Base-by-base conservation (phyloP, 2,329 filamentous ascomycete species). In the Achaetomium macrosporum region DNA sequence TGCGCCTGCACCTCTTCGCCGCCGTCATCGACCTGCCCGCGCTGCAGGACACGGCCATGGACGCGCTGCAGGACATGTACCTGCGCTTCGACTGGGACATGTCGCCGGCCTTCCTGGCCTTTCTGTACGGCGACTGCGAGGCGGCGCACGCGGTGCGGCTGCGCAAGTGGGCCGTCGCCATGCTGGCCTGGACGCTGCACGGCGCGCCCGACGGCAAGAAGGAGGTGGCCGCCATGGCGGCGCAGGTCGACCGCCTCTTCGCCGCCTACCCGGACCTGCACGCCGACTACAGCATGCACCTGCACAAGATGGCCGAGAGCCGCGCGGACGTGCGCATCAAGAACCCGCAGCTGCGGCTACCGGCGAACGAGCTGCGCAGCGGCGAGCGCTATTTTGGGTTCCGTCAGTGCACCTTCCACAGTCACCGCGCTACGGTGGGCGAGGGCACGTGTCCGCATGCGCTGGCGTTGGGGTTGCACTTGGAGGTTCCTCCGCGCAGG, bases 301-400 rank as follows among this genome's bases (percentile, higher is more conserved):
- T 78, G 43, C 66, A 67, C 60, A 80, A 79, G 66, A 79, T 82
- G 72, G 66, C 66, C 40, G 67, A 68, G 54, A 76, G 74, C 54
- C 69, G 73, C 20, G 73, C 79, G 48, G 73, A 81, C 58, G 67
- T 77, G 36, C 71, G 75, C 59, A 71, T 79, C 68, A 83, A 83
- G 72, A 82, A 82, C 68, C 79, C 79, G 13, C 79, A 82, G 66
- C 74, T 82, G 19, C 73, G 79, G 56, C 74, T 83, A 48, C 76
- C 77, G 13, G 76, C 74, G 57, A 82, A 82, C 68, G 69, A 71
- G 51, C 69, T 82, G 19, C 71, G 74, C 56, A 79, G 75, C 65
- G 78, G 79, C 42, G 76, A 81, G 67, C 76, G 79, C 35, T 71
- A 76, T 47, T 82, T 81, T 61, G 79, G 79, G n/a, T 83, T 82